These are phyloP conservation scores for Adansonia rubrostipa DNA, from an alignment of 441 rosid species.

Conservation along the genomic window DNA sequence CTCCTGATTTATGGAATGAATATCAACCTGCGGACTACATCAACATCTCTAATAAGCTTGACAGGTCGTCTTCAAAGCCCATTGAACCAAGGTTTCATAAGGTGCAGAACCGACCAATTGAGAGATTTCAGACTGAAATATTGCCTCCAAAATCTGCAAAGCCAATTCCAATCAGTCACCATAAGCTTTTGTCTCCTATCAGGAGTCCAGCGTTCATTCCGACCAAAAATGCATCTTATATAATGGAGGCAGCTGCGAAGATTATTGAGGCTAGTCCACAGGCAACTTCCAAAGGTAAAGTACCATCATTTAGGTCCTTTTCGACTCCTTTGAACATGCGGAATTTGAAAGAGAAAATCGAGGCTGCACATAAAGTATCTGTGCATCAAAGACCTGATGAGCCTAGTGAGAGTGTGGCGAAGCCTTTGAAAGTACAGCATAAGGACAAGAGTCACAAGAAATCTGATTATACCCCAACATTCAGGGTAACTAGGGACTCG, in stretches of 20 bases:
- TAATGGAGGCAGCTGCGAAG: slow-evolving; percentile 80
- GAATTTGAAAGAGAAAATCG: slow-evolving; percentile 83
- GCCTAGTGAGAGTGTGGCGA: slow-evolving; percentile 29
- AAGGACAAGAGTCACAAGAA: slow-evolving; percentile 35
- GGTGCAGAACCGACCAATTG: slow-evolving; percentile 52
- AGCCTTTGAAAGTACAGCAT: slow-evolving; percentile 42
- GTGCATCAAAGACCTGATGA: slow-evolving; percentile 46
- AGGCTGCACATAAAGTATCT: slow-evolving; percentile 54
- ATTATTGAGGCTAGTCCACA: slow-evolving; percentile 72
- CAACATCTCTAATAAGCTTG: slow-evolving; percentile 43
- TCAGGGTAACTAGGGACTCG: slow-evolving; percentile 30
- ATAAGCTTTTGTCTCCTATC: slow-evolving; percentile 81
- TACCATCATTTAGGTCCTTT: slow-evolving; percentile 47
- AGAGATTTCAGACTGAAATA: slow-evolving; percentile 76
- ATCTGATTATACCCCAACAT: slow-evolving; percentile 34
- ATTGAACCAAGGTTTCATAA: slow-evolving; percentile 49
- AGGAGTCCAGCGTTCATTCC: slow-evolving; percentile 62
- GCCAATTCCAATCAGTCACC: slow-evolving; percentile 63
- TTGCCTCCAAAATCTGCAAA: slow-evolving; percentile 86
- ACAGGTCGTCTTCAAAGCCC: slow-evolving; percentile 45
- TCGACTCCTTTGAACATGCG: slow-evolving; percentile 73
- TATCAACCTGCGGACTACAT: slow-evolving; percentile 40
- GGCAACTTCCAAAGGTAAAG: slow-evolving; percentile 39
- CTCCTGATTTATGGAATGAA: slow-evolving; percentile 46
- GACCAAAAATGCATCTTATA: slow-evolving; percentile 58